These are phyloP conservation scores for Phyllosticta citriasiana DNA, from an alignment of 2,329 filamentous ascomycete species.

Conservation along the genomic window DNA sequence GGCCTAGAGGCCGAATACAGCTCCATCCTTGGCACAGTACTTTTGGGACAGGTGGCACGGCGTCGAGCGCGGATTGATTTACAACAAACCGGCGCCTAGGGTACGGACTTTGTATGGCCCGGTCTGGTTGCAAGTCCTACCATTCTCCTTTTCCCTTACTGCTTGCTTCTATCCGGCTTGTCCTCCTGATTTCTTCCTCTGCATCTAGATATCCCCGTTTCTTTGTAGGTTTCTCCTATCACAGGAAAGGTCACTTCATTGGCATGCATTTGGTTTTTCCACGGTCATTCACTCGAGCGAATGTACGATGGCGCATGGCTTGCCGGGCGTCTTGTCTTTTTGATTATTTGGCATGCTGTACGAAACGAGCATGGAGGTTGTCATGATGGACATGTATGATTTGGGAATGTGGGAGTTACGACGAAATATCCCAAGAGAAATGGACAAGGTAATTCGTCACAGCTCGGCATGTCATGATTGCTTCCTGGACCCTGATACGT, in stretches of 20 bases:
- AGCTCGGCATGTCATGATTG: neutral
- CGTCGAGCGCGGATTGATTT: neutral
- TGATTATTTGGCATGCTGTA: neutral
- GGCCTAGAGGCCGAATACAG: neutral
- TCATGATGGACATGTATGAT: neutral
- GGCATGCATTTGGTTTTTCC: neutral
- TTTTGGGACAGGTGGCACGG: neutral
- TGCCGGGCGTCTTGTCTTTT: neutral
- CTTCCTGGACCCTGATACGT: neutral
- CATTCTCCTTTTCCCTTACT: neutral
- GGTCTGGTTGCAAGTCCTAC: neutral
- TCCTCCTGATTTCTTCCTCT: neutral
- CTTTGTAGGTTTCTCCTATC: neutral
- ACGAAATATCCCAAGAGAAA: neutral
- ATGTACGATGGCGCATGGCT: neutral
- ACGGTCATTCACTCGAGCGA: neutral
- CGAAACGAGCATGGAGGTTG: neutral
- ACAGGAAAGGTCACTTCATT: neutral
- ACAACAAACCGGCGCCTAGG: neutral
- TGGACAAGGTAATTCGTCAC: neutral
- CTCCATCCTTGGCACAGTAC: neutral
- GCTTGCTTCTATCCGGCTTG: neutral
- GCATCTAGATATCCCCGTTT: neutral
- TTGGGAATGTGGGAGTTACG: neutral
- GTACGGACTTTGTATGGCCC: neutral